Base-by-base conservation (phyloP, 495 filamentous ascomycete genomes). In the Podospora comata region DNA sequence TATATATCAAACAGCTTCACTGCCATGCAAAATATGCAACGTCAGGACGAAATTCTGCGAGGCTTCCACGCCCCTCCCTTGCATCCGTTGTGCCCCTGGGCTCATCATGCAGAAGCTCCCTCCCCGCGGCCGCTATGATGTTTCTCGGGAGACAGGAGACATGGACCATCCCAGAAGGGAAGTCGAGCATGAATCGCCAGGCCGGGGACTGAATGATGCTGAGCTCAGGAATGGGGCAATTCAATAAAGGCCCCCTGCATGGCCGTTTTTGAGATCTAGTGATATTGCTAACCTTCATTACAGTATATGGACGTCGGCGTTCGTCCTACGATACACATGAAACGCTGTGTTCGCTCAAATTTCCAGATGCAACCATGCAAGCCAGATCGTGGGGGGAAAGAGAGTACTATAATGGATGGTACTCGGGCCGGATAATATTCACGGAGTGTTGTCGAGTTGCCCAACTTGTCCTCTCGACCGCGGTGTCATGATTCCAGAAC, bases 31-130 rank as follows among this genome's bases (percentile, higher is more conserved):
- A 3, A 48, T 16, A 48, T 48, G 39, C 39, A 48, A 48, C 39
- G 15, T 48, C 15, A 48, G 39, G 39, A 48, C 39, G 13, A 48
- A 11, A 48, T 48, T 48, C 39, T 48, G 39, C 27, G 28, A 63
- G 30, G 48, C 61, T 19, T 28, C 30, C 61, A 28, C 61, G 61
- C 61, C 61, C 4, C 30, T 63, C 28, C 61, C 61, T 63, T 63
- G 32, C 61, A 48, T 63, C 27, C 34, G n/a, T 13, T 18, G 59
- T 18, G 59, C 61, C 61, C 61, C 61, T 63, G 32, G 61, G 18
- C 19, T 48, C 30, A 63, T 63, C 34, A 63, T 63, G 61, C 61
- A 63, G 28, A 63, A 23, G 61, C 27, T 20, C 61, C 18, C 19
- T 63, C 13, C 30, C 30, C 32, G 61, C 32, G 61, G 5, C 61